These are phyloP conservation scores for Skeletonema marinoi DNA, from an alignment of 108 stramenopile genomes.

Conservation along the genomic window DNA sequence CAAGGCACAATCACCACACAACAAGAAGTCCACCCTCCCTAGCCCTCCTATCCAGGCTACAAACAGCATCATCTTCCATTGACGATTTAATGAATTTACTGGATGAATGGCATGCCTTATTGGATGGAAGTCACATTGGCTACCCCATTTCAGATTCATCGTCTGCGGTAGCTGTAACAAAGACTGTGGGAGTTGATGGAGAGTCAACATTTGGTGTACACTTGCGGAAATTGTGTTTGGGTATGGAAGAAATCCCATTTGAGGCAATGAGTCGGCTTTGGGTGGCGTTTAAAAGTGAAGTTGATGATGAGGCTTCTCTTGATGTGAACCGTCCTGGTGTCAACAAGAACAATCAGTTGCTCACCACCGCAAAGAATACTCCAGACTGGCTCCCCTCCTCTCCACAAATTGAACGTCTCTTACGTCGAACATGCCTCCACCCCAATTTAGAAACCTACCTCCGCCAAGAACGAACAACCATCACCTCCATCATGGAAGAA, in stretches of 20 bases:
- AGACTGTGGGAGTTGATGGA: constrained; percentile 27
- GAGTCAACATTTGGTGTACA: constrained; percentile 71
- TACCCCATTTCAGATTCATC: neutral
- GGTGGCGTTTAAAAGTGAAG: constrained; percentile 42
- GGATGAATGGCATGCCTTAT: constrained; percentile 29
- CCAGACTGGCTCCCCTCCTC: constrained; percentile 35
- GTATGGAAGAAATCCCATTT: constrained; percentile 84
- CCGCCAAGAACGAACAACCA: constrained; percentile 6
- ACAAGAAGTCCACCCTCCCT: constrained; percentile 25
- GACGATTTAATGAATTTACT: constrained; percentile 34
- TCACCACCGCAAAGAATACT: neutral
- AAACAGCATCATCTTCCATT: constrained; percentile 27
- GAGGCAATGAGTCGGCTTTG: constrained; percentile 67
- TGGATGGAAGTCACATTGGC: constrained; percentile 15
- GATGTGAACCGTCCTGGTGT: neutral
- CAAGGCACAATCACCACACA: neutral
- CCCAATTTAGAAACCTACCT: constrained; percentile 15
- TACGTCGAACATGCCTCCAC: constrained; percentile 28
- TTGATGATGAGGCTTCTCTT: constrained; percentile 16
- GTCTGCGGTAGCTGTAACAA: neutral
- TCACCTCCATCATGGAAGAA: constrained; percentile 1
- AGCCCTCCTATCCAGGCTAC: constrained; percentile 14
- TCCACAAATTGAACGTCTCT: constrained; percentile 39
- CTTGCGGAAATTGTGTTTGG: constrained; percentile 71
- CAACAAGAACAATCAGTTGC: neutral